Percentiles rank a stretch among this genome's conserved stretches.
phyloP scores from a whole-genome alignment of 768 basidiomycete species.

The Suillus discolor region DNA sequence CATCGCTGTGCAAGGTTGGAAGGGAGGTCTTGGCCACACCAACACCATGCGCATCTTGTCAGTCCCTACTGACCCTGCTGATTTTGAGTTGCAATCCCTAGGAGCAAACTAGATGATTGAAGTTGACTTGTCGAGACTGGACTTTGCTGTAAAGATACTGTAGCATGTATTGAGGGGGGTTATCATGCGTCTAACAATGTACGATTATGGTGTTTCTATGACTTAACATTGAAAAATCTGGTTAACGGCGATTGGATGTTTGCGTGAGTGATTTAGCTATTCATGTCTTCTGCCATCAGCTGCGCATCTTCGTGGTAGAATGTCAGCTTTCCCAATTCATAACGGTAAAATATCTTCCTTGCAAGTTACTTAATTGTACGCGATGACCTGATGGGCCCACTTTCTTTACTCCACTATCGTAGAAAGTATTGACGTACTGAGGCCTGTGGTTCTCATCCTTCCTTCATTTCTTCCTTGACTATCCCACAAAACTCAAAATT shows the following conservation, averaged over 20 bases:
- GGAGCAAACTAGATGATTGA: conserved; percentile 27
- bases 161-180: neutral
- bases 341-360: conserved; percentile 5
- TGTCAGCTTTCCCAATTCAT: neutral
- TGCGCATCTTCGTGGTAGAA: conserved; percentile 4
- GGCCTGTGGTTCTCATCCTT: conserved; percentile 5
- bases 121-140: neutral
- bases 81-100: conserved; percentile 72
- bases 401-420: conserved; percentile 6
- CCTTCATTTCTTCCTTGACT: conserved; percentile 5
- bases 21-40: conserved; percentile 94
- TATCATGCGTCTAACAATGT: neutral
- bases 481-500: neutral
- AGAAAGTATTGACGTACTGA: neutral
- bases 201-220: neutral
- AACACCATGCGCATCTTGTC: conserved; percentile 86
- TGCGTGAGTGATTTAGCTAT: no score
- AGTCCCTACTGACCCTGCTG: conserved; percentile 80
- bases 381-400: conserved; percentile 3
- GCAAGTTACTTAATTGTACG: conserved; percentile 1
- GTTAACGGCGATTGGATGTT: neutral
- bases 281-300: neutral
- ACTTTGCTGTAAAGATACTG: conserved; percentile 6
- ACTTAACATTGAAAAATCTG: no score
- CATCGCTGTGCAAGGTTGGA: conserved; percentile 99